Evolutionary conservation across 345 rosid species (phyloP), one percentile per base, ranked within the genome.

Genomic region (Eutrema japonicum): DNA sequence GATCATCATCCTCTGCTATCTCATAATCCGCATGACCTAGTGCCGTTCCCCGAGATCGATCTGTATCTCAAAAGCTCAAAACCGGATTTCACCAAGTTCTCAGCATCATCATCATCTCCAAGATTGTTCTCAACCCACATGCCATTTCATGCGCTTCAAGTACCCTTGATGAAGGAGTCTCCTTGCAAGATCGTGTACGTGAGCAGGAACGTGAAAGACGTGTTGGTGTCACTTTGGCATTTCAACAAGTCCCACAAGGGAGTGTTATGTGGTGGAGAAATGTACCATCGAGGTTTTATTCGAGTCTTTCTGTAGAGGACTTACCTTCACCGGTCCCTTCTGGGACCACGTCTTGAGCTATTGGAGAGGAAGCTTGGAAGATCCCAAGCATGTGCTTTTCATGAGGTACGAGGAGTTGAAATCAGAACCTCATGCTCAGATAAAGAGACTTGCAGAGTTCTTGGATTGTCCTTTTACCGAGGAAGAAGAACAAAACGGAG

Each of bases 281-380:
- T 42, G 7, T 6, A 13, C 7, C 1, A 4, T 43, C 3, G 81
- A 75, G 40, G 83, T 74, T 4, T 4, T 69, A 8, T 79, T 84
- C 2, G 82, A 81, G 5, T 77, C 74, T 47, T 81, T 79, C 0
- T 70, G 78, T 29, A 64, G 65, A 4, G 90, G 90, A 2, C 81
- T 73, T 74, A 55, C 58, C 41, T 9, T 57, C 48, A 74, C 2
- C 1, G 88, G 90, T 8, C 86, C 88, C 1, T 82, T 71, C 13
- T 86, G 88, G 88, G 88, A 86, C 9, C 88, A 84, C 35, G 83
- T 77, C 3, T 64, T 84, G 47, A 78, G 73, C 11, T 86, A 81
- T n/a, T 82, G 86, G 86, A 78, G 75, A 76, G 83, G 60, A 10
- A 78, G 84, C 43, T 64, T 81, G 72, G 84, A 81, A 56, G 56